Conservation (phyloP, 805 yeast species). For the Pichia nanzhaoensis region DNA sequence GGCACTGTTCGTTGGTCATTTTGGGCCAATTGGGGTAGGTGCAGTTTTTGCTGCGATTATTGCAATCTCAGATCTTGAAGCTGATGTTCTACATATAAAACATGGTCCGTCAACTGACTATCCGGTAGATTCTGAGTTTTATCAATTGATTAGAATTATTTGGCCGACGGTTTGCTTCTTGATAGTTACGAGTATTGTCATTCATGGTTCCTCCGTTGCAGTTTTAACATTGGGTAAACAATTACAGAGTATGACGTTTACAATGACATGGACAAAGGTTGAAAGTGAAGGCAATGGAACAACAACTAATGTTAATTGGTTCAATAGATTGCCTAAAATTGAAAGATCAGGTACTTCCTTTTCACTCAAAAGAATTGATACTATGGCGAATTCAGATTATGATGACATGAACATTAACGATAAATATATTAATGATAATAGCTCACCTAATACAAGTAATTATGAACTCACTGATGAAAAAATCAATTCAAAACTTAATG, state of each 20-base stretch:
- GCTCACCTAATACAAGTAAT: conserved; percentile 11
- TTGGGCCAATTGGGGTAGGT: conserved; percentile 64
- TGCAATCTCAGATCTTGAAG: conserved; percentile 30
- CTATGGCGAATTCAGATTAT: conserved; percentile 29
- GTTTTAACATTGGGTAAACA: conserved; percentile 70
- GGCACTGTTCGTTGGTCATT: conserved; percentile 66
- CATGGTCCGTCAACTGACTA: conserved; percentile 29
- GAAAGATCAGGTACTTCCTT: conserved; percentile 68
- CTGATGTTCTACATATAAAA: conserved; percentile 32
- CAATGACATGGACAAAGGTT: conserved; percentile 79
- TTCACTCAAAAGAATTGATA: conserved; percentile 78
- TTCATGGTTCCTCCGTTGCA: conserved; percentile 57
- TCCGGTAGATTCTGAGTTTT: conserved; percentile 23
- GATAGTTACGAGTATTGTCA: conserved; percentile 48
- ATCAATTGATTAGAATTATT: conserved; percentile 29
- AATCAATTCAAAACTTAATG: conserved; percentile 20
- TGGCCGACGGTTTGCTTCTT: conserved; percentile 52
- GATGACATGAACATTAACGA: conserved; percentile 2
- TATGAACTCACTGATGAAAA: conserved; percentile 11
- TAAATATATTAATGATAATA: no score
- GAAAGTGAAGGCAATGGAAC: conserved; percentile 33
- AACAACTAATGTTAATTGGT: conserved; percentile 75
- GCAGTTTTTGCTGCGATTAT: conserved; percentile 32
- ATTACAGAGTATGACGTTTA: conserved; percentile 84
- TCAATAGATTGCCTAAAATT: conserved; percentile 75